Percentiles rank a stretch among this genome's conserved stretches.
Conservation (phyloP, 2,329 filamentous ascomycete species). For the Penicillium sp. region DNA sequence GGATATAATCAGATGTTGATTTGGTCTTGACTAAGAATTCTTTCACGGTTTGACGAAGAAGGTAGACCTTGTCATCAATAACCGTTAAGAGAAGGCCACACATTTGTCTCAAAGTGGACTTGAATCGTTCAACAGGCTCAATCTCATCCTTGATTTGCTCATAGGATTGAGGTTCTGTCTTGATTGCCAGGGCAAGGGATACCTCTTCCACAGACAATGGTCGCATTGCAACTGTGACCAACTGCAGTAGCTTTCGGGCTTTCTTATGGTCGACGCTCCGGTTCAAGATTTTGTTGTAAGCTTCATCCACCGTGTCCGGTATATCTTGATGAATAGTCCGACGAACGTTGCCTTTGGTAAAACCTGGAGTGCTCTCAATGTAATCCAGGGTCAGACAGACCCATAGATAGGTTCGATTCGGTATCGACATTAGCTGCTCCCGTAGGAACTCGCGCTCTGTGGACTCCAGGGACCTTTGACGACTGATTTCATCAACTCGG, state of each 20-base stretch:
- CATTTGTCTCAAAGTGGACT: neutral
- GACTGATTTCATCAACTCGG: conserved; percentile 17
- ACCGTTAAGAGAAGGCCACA: conserved; percentile 42
- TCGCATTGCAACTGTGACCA: neutral
- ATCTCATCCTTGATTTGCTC: neutral
- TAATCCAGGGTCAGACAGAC: conserved; percentile 36
- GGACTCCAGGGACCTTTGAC: conserved; percentile 10
- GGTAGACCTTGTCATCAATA: conserved; percentile 34
- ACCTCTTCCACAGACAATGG: neutral
- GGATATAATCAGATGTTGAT: no score
- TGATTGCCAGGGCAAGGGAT: neutral
- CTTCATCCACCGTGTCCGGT: conserved; percentile 23
- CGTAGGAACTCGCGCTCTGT: conserved; percentile 19
- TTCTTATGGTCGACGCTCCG: conserved; percentile 1
- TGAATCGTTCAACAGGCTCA: neutral
- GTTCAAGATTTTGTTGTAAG: conserved; percentile 37
- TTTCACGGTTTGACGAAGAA: conserved; percentile 44
- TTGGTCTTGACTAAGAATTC: conserved; percentile 33
- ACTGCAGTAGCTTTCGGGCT: neutral
- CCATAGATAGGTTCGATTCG: conserved; percentile 45
- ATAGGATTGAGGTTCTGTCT: neutral
- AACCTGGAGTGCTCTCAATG: conserved; percentile 20
- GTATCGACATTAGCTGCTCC: conserved; percentile 27
- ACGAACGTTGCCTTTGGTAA: conserved; percentile 18
- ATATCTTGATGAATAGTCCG: conserved; percentile 15